Conservation (phyloP, 805 yeast species). For the Saccharomyces eubayanus region DNA sequence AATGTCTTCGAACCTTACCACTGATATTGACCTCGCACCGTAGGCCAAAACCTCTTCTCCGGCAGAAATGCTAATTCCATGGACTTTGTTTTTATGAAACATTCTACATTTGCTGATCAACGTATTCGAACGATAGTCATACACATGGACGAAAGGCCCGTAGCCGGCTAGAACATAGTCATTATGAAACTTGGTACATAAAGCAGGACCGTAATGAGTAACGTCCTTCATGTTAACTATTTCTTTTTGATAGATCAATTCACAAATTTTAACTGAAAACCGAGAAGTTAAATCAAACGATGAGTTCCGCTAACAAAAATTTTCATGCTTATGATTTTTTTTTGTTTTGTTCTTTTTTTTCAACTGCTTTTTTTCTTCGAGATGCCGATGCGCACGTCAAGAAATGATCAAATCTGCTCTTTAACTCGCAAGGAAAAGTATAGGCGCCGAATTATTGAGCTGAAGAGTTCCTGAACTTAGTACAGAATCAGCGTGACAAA, state of each 20-base stretch:
- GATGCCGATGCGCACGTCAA: not conserved
- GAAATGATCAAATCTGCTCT: not conserved
- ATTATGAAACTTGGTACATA: slow-evolving; percentile 44
- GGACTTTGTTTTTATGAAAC: slow-evolving; percentile 71
- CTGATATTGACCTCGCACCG: slow-evolving; percentile 67
- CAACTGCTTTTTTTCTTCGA: not conserved
- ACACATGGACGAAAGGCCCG: slow-evolving; percentile 59
- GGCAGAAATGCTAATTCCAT: slow-evolving; percentile 48
- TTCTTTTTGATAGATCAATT: not conserved
- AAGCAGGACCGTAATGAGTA: slow-evolving; percentile 55
- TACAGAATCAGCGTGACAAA: too few species aligned
- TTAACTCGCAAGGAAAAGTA: not conserved
- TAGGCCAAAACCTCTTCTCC: slow-evolving; percentile 36
- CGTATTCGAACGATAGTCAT: slow-evolving; percentile 35
- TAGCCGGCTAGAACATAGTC: slow-evolving; percentile 49
- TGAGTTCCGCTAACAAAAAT: not conserved
- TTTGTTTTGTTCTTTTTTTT: not conserved
- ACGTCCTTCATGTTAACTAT: slow-evolving; percentile 10
- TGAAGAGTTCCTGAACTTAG: too few species aligned
- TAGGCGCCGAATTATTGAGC: not conserved
- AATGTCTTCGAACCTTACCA: slow-evolving; percentile 32
- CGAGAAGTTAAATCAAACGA: not conserved
- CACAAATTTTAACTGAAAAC: not conserved
- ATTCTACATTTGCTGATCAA: slow-evolving; percentile 37
- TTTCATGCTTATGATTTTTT: not conserved